Conservation (phyloP, 2,329 filamentous ascomycete genomes). For the Aspergillus fumigatus region DNA sequence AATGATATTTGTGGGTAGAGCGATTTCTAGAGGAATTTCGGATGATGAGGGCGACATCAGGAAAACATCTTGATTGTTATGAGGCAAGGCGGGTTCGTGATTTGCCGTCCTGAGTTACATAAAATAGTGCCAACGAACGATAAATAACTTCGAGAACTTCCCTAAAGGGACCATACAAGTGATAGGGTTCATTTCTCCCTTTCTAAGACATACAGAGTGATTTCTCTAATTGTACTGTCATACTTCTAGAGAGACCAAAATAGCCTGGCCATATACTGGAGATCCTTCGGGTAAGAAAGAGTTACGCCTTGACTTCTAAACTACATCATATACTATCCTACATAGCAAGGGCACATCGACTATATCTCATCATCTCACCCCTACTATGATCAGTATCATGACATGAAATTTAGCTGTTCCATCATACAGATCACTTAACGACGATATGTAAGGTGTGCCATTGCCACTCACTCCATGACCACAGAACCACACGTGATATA, state of each 20-base stretch:
- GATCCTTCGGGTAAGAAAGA: background rate
- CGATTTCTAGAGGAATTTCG: background rate
- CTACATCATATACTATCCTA: background rate
- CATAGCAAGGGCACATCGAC: background rate
- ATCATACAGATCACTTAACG: background rate
- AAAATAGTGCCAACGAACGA: background rate
- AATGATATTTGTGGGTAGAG: background rate
- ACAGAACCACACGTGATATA: background rate
- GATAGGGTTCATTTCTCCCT: background rate
- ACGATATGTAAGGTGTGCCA: too few relatives aligned
- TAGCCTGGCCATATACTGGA: too few relatives aligned
- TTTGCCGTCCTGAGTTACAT: conserved; percentile 11
- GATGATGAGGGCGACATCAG: background rate
- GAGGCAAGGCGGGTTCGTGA: conserved; percentile 7
- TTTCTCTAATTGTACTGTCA: background rate
- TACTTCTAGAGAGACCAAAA: background rate
- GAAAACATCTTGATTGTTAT: background rate
- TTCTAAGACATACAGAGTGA: background rate
- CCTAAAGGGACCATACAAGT: background rate
- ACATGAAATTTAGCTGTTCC: background rate
- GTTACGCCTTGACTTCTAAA: background rate
- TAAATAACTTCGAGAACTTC: background rate
- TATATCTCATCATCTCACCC: background rate
- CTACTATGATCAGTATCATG: background rate
- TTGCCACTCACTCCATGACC: background rate